These are phyloP conservation scores for Panaeolus papilionaceus DNA, from an alignment of 768 basidiomycete genomes.

Conservation along the genomic window DNA sequence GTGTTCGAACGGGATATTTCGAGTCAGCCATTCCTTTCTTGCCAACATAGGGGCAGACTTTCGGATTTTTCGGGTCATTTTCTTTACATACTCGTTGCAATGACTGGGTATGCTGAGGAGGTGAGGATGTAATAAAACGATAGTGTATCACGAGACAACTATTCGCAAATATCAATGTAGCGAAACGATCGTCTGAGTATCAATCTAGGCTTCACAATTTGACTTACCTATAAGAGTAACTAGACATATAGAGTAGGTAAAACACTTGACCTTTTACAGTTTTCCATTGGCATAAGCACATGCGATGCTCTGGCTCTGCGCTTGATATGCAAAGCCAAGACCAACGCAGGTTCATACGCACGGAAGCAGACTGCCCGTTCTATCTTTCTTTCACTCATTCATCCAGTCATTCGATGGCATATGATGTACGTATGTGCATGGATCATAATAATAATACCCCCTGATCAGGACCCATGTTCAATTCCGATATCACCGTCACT, in stretches of 20 bases:
- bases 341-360: background rate
- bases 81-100: background rate
- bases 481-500: conserved; percentile 9
- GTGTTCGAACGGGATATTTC: background rate
- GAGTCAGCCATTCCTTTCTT: background rate
- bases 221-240: too few relatives aligned
- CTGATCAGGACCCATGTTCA: conserved; percentile 3
- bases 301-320: background rate
- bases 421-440: background rate
- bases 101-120: background rate
- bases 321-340: background rate
- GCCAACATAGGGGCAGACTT: background rate
- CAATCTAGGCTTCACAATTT: background rate
- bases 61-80: background rate
- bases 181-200: background rate
- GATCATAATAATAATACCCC: background rate
- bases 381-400: background rate
- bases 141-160: background rate
- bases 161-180: background rate
- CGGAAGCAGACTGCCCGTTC: background rate
- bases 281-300: background rate
- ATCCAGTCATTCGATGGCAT: background rate
- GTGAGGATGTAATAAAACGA: conserved; percentile 2
- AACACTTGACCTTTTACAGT: background rate
- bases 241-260: background rate